Evolutionary conservation across 2,329 filamentous ascomycete genomes (phyloP).

Genomic region (Verticillium nubilum): DNA sequence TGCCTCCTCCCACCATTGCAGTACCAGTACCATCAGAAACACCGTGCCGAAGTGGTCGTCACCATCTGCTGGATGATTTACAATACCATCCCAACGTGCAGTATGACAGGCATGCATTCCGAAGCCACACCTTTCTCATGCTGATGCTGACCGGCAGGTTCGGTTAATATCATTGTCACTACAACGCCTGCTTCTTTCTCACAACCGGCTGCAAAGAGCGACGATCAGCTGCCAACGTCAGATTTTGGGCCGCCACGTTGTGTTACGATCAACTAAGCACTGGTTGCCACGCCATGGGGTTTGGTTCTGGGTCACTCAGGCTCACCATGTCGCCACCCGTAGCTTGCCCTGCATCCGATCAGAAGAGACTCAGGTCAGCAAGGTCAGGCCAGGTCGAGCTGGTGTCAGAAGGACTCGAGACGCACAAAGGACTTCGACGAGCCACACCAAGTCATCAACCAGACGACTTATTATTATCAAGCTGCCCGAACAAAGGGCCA

Average conservation of each 20-base stretch:
- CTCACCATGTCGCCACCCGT: not conserved
- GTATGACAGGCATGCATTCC: too few relatives aligned
- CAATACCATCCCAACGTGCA: too few relatives aligned
- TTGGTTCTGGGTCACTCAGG: not conserved
- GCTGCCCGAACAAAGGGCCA: not conserved
- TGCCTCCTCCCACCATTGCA: too few relatives aligned
- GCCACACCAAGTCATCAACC: not conserved
- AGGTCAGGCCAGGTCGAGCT: not conserved
- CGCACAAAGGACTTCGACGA: not conserved
- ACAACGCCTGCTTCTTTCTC: not conserved
- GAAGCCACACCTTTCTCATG: too few relatives aligned
- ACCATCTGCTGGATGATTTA: too few relatives aligned
- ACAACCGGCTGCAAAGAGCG: not conserved
- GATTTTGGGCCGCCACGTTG: slow-evolving; percentile 6
- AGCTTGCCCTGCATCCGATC: not conserved
- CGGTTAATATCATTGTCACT: too few relatives aligned
- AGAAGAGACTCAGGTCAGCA: too few relatives aligned
- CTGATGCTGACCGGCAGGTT: too few relatives aligned
- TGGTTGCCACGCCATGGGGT: not conserved
- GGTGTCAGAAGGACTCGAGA: not conserved
- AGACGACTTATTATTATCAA: not conserved
- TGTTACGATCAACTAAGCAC: not conserved
- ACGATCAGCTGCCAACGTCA: slow-evolving; percentile 6
- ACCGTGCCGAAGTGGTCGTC: too few relatives aligned
- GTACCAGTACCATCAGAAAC: too few relatives aligned